These are phyloP conservation scores for Alternaria brassicicola DNA, from an alignment of 2,329 filamentous ascomycete genomes.

Conservation along the genomic window DNA sequence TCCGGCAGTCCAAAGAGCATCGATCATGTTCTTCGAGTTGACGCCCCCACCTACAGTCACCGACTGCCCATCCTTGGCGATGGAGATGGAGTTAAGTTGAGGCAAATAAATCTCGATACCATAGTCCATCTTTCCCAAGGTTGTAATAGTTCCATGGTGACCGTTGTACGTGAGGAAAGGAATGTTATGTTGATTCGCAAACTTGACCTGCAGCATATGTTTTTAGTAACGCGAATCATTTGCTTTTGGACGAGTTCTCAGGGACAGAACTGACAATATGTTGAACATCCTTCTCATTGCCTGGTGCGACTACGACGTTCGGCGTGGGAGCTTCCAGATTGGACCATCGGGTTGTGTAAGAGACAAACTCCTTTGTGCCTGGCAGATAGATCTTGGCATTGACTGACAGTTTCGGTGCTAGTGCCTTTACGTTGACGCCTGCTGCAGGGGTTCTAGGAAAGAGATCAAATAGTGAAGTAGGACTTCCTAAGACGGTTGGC, in stretches of 20 bases:
- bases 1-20: conserved; percentile 57
- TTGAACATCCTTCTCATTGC: conserved; percentile 28
- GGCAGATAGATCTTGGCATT: conserved; percentile 25
- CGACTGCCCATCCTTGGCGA: conserved; percentile 53
- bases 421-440: conserved; percentile 23
- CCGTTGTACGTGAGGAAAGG: conserved; percentile 62
- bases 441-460: conserved; percentile 13
- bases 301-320: conserved; percentile 26
- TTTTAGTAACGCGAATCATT: fast-evolving
- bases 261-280: conserved; percentile 25
- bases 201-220: conserved; percentile 50
- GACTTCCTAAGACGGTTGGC: not conserved
- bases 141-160: conserved; percentile 59
- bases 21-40: conserved; percentile 54
- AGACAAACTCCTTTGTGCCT: conserved; percentile 18
- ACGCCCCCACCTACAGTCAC: conserved; percentile 59
- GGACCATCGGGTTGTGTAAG: conserved; percentile 20
- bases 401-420: conserved; percentile 23
- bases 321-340: conserved; percentile 27
- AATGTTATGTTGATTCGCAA: conserved; percentile 54
- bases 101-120: conserved; percentile 60
- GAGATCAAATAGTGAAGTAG: not conserved
- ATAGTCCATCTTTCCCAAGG: conserved; percentile 55
- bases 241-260: not conserved
- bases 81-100: conserved; percentile 52